Base-by-base conservation (phyloP, 2,329 filamentous ascomycete genomes). In the Colletotrichum spinosum region DNA sequence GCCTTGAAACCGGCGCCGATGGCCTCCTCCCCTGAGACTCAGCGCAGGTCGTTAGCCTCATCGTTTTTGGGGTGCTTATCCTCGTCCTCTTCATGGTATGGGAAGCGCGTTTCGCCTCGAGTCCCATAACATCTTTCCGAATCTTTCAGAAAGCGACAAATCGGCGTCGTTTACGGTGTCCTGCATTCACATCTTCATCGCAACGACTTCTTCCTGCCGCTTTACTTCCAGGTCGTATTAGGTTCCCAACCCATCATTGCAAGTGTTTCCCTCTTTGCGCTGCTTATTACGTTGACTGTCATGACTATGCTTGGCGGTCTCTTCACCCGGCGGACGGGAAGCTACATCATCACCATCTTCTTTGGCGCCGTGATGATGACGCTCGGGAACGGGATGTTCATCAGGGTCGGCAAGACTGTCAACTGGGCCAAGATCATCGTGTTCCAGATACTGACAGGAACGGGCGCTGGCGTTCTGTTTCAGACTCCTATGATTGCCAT, bases 241-340 rank as follows among this genome's bases (percentile, higher is more conserved):
- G 79, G 78, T 59, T 83, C 83, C 5, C 79, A 80, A 0, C 84
- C 85, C 1, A 76, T 86, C 33, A 79, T 76, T n/a, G 87, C 83
- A 0, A 76, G 76, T 2, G 70, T 85, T 1, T 75, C 86, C 1
- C 79, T 88, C 1, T 77, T 89, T 0, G 84, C 88, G 0, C 79
- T 86, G 37, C 83, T 82, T 11, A 63, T 76, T 8, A 66, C 70
- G 9, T 52, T 71, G n/a, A 70, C 67, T 1, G 15, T 50, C 2
- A 67, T 53, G 38, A 59, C 60, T 2, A 49, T 67, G 46, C 45
- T 67, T 2, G 60, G 55, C 2, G 65, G 60, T 1, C 70, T 88
- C 13, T 79, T 82, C 62, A 88, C 88, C 70, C 84, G 85, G 71
- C 85, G 88, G 74, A 92, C 89, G 0, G 91, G 91, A 38, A 84